Evolutionary conservation across 139 green algal species (phyloP).

Genomic region (Volvox africanus): DNA sequence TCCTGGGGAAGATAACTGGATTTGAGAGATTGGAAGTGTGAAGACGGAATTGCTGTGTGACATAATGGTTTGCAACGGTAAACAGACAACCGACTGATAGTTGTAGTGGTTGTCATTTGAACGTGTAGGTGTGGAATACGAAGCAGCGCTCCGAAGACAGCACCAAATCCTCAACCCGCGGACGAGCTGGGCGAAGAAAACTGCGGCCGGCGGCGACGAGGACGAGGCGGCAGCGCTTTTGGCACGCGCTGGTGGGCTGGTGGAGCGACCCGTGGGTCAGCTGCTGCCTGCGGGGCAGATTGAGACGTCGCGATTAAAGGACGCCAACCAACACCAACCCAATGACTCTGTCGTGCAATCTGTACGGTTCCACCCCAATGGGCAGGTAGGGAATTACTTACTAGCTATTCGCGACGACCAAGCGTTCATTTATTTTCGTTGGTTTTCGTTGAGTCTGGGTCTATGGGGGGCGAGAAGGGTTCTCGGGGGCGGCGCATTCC

Average conservation of each 20-base stretch:
- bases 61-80: too few relatives aligned
- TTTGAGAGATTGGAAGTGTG: too few relatives aligned
- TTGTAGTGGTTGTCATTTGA: too few relatives aligned
- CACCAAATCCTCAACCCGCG: slow-evolving; percentile 77
- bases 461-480: too few relatives aligned
- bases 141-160: slow-evolving; percentile 79
- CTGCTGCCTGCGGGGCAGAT: slow-evolving; percentile 58
- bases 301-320: slow-evolving; percentile 80
- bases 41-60: too few relatives aligned
- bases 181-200: slow-evolving; percentile 74
- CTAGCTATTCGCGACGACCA: too few relatives aligned
- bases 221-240: slow-evolving; percentile 38
- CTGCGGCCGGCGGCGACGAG: background rate
- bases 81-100: too few relatives aligned
- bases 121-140: slow-evolving; percentile 64
- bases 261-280: slow-evolving; percentile 31
- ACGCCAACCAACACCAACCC: slow-evolving; percentile 81
- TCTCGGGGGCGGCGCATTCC: too few relatives aligned
- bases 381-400: slow-evolving; percentile 43
- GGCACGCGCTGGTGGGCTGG: slow-evolving; percentile 51
- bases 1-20: too few relatives aligned
- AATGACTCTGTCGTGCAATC: slow-evolving; percentile 74
- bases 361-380: slow-evolving; percentile 88
- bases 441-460: too few relatives aligned
- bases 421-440: too few relatives aligned